Base-by-base conservation (phyloP, 176 grass and related monocot genomes). In the Poa annua region DNA sequence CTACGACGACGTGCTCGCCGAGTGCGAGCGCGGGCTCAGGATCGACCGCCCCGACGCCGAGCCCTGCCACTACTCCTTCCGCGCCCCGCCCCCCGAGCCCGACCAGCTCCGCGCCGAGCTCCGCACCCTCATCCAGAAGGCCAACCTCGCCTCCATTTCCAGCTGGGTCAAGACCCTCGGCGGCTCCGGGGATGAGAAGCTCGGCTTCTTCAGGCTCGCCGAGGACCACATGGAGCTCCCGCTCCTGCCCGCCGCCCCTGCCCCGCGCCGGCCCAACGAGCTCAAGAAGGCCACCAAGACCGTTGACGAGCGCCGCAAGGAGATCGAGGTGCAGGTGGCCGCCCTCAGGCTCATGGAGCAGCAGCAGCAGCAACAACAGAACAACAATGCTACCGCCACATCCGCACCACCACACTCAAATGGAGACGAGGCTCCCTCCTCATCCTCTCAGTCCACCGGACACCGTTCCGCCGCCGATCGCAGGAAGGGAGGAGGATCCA, bases 281-380 rank as follows among this genome's bases (percentile, higher is more conserved):
- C 87, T 96, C 79, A 99, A 95, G 85, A 98, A 96, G 77, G 96
- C 91, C 20, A 90, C 83, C 11, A 99, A 99, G 88, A 99, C 91
- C 50, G 52, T 86, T 0, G 89, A 99, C 22, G 96, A 99, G 83
- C 91, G 91, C 50, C 92, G 96, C 75, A 93, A 93, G 89, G 96
- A 98, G 87, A 96, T 98, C 61, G 96, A 98, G 85, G 93, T 92
- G 66, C 89, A 91, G 6, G 79, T 98, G 5, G 89, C 93, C 13
- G 96, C 89, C 0, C 82, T 92, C 20, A 86, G 80, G 51, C 74
- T 98, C 17, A 33, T 98, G 16, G 91, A 98, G 80, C 93, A 98
- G 66, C 91, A 91, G 76, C 57, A 85, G 83, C 57, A 85, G 83
- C 69, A 83, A 75, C n/a, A 29, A 29, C 29, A 29, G n/a, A n/a